Evolutionary conservation across 1,284 basidiomycete species (phyloP).

Genomic region (Heterobasidion occidentale): DNA sequence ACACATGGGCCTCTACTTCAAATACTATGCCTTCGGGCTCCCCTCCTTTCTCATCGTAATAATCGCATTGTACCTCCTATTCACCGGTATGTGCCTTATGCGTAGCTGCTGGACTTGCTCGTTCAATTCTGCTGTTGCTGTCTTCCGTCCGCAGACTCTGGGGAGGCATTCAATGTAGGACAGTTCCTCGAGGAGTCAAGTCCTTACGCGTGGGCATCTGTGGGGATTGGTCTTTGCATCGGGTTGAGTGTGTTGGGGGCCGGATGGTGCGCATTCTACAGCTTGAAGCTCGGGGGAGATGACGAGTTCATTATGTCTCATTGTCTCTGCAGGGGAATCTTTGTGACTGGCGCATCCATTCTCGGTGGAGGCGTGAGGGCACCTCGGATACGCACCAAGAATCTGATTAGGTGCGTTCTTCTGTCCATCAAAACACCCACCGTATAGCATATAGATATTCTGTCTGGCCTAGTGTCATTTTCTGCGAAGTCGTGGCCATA

Average conservation of each 20-base stretch:
- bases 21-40: slow-evolving; percentile 61
- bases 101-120: not conserved
- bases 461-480: slow-evolving; percentile 73
- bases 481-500: slow-evolving; percentile 98
- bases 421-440: not conserved
- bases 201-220: slow-evolving; percentile 89
- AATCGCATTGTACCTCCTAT: slow-evolving; percentile 78
- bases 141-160: slow-evolving; percentile 50
- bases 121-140: not conserved
- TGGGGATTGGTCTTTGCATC: slow-evolving; percentile 90
- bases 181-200: slow-evolving; percentile 89
- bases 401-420: slow-evolving; percentile 79
- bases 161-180: slow-evolving; percentile 88
- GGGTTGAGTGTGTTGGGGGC: slow-evolving; percentile 92
- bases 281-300: not conserved
- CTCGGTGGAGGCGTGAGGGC: slow-evolving; percentile 93
- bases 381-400: slow-evolving; percentile 95
- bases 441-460: not conserved
- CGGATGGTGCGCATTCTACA: slow-evolving; percentile 66
- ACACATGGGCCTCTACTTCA: slow-evolving; percentile 34
- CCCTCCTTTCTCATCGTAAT: slow-evolving; percentile 56
- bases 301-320: too few species aligned
- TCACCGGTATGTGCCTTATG: slow-evolving; percentile 59
- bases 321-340: slow-evolving; percentile 79
- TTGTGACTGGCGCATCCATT: slow-evolving; percentile 92